phyloP scores from a whole-genome alignment of 2,329 filamentous ascomycete genomes.

The Penicillium thymicola region DNA sequence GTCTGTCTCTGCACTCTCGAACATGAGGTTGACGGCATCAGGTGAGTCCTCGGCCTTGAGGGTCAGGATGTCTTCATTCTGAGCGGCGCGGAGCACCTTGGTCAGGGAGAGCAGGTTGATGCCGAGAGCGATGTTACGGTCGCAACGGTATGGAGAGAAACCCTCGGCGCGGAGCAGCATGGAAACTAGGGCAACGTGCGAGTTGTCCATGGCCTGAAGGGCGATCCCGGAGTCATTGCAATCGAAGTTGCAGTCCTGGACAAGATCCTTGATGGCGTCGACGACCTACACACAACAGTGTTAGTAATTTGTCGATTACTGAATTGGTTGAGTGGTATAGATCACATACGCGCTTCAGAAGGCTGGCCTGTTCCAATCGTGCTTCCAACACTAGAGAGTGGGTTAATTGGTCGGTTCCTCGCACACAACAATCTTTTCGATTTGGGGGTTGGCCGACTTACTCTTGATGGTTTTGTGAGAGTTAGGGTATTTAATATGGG shows the following conservation, averaged over 20 bases:
- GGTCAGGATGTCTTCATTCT: slow-evolving; percentile 91
- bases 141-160: slow-evolving; percentile 94
- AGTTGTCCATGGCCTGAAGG: slow-evolving; percentile 99
- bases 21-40: slow-evolving; percentile 91
- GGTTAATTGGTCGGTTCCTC: slow-evolving; percentile 15
- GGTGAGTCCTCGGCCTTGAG: slow-evolving; percentile 97
- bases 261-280: slow-evolving; percentile 97
- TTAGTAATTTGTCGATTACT: slow-evolving; percentile 5
- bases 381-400: slow-evolving; percentile 76
- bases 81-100: slow-evolving; percentile 92
- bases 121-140: slow-evolving; percentile 96
- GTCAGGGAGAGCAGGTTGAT: slow-evolving; percentile 96
- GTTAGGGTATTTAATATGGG: background rate
- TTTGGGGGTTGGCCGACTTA: slow-evolving; percentile 20
- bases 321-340: background rate
- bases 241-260: slow-evolving; percentile 99
- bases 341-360: slow-evolving; percentile 82
- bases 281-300: slow-evolving; percentile 64
- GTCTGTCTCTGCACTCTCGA: slow-evolving; percentile 86
- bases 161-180: slow-evolving; percentile 97
- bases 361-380: slow-evolving; percentile 86
- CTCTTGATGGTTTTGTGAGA: slow-evolving; percentile 27
- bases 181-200: slow-evolving; percentile 95
- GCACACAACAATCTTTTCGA: slow-evolving; percentile 6
- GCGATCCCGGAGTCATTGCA: slow-evolving; percentile 99